Evolutionary conservation across 1,284 basidiomycete genomes (phyloP).

Genomic region (Puccinia polysora): DNA sequence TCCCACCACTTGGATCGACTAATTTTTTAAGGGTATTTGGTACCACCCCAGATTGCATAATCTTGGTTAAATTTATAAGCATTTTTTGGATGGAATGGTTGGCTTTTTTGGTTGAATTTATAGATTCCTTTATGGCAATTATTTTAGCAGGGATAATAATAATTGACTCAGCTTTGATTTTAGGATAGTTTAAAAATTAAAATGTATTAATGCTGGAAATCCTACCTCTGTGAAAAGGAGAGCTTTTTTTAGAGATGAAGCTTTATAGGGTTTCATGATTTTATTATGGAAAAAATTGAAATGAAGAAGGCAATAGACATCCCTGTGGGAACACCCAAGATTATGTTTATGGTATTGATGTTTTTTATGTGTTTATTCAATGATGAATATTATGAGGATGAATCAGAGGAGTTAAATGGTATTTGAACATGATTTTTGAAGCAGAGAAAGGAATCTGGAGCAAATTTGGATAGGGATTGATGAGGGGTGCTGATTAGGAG

Average conservation of each 20-base stretch:
- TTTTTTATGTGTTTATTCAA: too few species aligned
- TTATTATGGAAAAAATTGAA: conserved; percentile 49
- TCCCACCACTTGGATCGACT: conserved; percentile 63
- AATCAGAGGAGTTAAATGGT: too few species aligned
- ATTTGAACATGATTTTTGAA: too few species aligned
- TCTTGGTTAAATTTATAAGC: too few species aligned
- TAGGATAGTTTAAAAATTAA: conserved; percentile 60
- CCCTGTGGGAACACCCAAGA: conserved; percentile 82
- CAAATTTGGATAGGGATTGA: too few species aligned
- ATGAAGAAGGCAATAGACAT: conserved; percentile 82
- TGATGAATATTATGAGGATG: too few species aligned
- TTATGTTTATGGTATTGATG: too few species aligned
- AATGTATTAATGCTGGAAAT: conserved; percentile 74
- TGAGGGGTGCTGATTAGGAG: too few species aligned
- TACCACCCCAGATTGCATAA: conserved; percentile 85
- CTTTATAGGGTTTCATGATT: neutral
- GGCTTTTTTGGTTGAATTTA: conserved; percentile 69
- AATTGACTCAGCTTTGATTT: conserved; percentile 76
- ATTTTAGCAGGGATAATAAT: conserved; percentile 67
- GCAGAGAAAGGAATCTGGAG: too few species aligned
- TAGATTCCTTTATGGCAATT: conserved; percentile 59
- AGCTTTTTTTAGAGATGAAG: conserved; percentile 26
- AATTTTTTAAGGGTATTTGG: conserved; percentile 65
- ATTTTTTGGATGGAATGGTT: too few species aligned
- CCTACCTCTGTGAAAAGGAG: conserved; percentile 57